Base-by-base conservation (phyloP, 2,329 filamentous ascomycete species). In the Tolypocladium tropicale region DNA sequence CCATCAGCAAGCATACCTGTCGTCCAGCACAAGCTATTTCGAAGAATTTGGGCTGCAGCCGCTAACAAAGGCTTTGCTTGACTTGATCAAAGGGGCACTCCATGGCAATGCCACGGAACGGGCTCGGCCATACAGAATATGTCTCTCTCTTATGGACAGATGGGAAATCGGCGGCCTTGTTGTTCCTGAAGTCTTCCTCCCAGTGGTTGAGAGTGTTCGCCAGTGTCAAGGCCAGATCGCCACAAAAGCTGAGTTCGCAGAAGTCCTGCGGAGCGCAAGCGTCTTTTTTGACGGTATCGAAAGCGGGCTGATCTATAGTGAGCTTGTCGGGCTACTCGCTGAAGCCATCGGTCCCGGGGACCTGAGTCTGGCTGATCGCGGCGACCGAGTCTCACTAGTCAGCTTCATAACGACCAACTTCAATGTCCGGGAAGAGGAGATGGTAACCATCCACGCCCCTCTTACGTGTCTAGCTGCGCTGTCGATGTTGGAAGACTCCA, bases 221-320 rank as follows among this genome's bases (percentile, higher is more conserved):
- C 75, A 78, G 50, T 97, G 91, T 72, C 86, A 91, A 69, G 74
- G 76, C 30, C 76, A 76, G 53, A 83, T 87, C 12, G 71, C 79
- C 1, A 79, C 79, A n/a, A 87, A 86, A 64, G 72, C 80, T 7
- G 84, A 93, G 57, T 90, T 94, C 59, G 79, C 84, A 16, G 94
- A 99, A 69, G 91, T 97, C 3, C 79, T 97, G 62, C 85, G 90
- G 62, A 97, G 93, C 67, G 94, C 93, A 6, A 95, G 89, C 67
- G 87, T 94, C 43, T 99, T 99, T 72, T 99, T 99, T 63, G 94
- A 99, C 67, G 93, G 93, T 6, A 93, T 97, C 41, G 94, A 99
- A 71, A 95, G 92, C 64, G 88, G 89, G 9, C 77, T 97, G 23
- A 96, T 99, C 51, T 99, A 95, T 77, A 85, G 87, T 52, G 90